Conservation (phyloP, 495 filamentous ascomycete species). For the Rostrohypoxylon terebratum region DNA sequence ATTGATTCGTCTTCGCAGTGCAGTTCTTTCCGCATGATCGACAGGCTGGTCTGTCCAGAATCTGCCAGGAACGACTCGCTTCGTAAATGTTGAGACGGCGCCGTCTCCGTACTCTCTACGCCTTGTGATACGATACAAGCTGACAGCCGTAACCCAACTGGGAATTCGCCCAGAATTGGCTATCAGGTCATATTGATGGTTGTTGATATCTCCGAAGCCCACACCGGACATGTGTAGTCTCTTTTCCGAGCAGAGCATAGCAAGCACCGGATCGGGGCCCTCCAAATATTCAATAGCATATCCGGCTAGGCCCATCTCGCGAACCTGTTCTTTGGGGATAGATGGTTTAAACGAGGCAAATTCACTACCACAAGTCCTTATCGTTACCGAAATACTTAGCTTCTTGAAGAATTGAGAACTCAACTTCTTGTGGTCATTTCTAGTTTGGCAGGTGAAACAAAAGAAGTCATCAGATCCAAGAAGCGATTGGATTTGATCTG, state of each 20-base stretch:
- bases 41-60: constrained; percentile 84
- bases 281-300: constrained; percentile 81
- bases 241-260: constrained; percentile 81
- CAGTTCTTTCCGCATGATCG: constrained; percentile 69
- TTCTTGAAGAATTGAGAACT: constrained; percentile 63
- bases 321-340: constrained; percentile 66
- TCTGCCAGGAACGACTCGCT: constrained; percentile 63
- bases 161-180: constrained; percentile 59
- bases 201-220: constrained; percentile 68
- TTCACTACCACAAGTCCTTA: constrained; percentile 66
- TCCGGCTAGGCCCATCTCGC: constrained; percentile 75
- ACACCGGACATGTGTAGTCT: constrained; percentile 75
- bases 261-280: constrained; percentile 85
- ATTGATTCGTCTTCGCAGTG: constrained; percentile 54
- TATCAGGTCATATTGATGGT: constrained; percentile 71
- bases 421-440: constrained; percentile 78
- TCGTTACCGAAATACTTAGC: constrained; percentile 71
- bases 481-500: constrained; percentile 78
- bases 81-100: constrained; percentile 73
- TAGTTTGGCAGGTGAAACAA: constrained; percentile 80
- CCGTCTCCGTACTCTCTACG: constrained; percentile 79
- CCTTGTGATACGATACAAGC: constrained; percentile 68
- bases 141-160: constrained; percentile 72
- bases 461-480: constrained; percentile 72
- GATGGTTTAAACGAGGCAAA: constrained; percentile 66